Conservation (phyloP, 768 basidiomycete species). For the Xanthoconium stramineum region DNA sequence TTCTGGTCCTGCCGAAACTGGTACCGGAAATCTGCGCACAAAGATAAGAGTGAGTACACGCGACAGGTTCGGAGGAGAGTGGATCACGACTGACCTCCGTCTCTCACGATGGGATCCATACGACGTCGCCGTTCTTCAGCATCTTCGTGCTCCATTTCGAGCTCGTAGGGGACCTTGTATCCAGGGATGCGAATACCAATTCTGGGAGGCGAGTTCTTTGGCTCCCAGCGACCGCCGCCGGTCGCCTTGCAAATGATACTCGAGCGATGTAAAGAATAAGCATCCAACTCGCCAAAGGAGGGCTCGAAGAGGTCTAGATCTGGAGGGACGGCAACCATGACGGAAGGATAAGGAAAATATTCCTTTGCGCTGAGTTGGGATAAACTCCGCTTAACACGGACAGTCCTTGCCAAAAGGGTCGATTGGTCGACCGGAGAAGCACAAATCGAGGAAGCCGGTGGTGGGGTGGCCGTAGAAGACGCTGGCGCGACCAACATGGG, state of each 20-base stretch:
- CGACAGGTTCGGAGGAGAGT: background rate
- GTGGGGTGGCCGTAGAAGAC: conserved; percentile 31
- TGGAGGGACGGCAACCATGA: conserved; percentile 13
- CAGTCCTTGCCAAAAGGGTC: conserved; percentile 14
- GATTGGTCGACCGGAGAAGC: conserved; percentile 32
- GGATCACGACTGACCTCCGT: conserved; percentile 41
- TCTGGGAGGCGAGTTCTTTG: conserved; percentile 46
- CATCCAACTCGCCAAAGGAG: conserved; percentile 66
- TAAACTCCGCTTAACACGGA: conserved; percentile 25
- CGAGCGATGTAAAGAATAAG: conserved; percentile 76
- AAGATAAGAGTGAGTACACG: conserved; percentile 2
- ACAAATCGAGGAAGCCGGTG: conserved; percentile 34
- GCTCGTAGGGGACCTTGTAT: conserved; percentile 62
- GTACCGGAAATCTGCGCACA: conserved; percentile 57
- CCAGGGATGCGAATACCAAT: conserved; percentile 57
- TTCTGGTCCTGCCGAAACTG: conserved; percentile 52
- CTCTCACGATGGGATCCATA: conserved; percentile 61
- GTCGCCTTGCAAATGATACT: conserved; percentile 80
- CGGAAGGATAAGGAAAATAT: conserved; percentile 26
- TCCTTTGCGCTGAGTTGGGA: conserved; percentile 28
- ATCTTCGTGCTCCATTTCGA: conserved; percentile 69
- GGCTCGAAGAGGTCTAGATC: conserved; percentile 37
- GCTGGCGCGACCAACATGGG: conserved; percentile 36
- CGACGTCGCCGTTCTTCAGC: conserved; percentile 45
- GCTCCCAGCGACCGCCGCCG: conserved; percentile 80